Evolutionary conservation across 371 early-diverging fungal genomes (phyloP), one percentile per base, ranked within the genome.

Genomic region (Mycotypha africana): DNA sequence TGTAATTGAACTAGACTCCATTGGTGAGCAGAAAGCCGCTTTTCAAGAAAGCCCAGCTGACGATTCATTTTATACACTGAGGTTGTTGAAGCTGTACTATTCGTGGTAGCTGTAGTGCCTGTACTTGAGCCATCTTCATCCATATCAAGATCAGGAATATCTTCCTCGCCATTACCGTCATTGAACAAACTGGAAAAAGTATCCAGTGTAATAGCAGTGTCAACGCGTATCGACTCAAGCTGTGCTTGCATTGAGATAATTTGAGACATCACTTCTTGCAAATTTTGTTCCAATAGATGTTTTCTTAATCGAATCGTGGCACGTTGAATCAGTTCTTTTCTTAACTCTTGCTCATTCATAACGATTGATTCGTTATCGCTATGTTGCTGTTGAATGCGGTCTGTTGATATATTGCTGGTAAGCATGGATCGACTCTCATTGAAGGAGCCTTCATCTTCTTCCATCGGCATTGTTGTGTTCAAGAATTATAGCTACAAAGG

Each of bases 11-110:
- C n/a, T n/a, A n/a, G n/a, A 25, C 38, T 33, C 2, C 31, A n/a
- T 41, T 48, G 37, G 38, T 60, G 56, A 4, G 47, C 38, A 8
- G 57, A 36, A 17, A 67, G 45, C 42, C 65, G 60, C 22, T 51
- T 62, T 51, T 67, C 67, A n/a, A 71, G 41, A 2, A 65, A 28
- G 28, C 67, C 62, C 49, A 71, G 35, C 11, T 62, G 58, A 22
- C 50, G 36, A 20, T 51, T 47, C 38, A 60, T 57, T 10, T 45
- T 39, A 5, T 50, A 38, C n/a, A n/a, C n/a, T n/a, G n/a, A n/a
- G n/a, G n/a, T n/a, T n/a, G n/a, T n/a, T n/a, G n/a, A n/a, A n/a
- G n/a, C n/a, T n/a, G n/a, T n/a, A n/a, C n/a, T n/a, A n/a, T n/a
- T n/a, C n/a, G n/a, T n/a, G n/a, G n/a, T n/a, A n/a, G n/a, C n/a